These are phyloP conservation scores for Diaporthe aspalathi DNA, from an alignment of 2,329 filamentous ascomycete genomes.

Conservation along the genomic window DNA sequence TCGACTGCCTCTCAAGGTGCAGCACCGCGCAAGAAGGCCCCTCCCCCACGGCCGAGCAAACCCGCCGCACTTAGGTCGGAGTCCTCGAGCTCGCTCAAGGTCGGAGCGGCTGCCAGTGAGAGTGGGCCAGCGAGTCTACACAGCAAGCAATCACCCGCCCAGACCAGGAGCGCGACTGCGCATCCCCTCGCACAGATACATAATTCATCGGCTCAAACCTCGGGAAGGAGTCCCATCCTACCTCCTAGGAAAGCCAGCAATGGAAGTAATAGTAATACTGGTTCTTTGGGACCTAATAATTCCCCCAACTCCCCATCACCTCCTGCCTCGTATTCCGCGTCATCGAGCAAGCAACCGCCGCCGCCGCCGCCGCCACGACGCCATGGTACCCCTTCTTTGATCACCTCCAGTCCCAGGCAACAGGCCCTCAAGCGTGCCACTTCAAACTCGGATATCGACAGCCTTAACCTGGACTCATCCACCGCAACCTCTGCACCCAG, in stretches of 20 bases:
- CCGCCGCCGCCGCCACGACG: constrained; percentile 62
- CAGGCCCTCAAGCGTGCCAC: constrained; percentile 50
- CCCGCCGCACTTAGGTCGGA: constrained; percentile 64
- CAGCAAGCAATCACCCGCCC: constrained; percentile 47
- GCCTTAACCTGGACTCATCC: constrained; percentile 50
- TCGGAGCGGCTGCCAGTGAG: constrained; percentile 43
- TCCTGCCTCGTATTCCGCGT: constrained; percentile 34
- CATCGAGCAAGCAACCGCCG: constrained; percentile 44
- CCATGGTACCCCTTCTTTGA: constrained; percentile 54
- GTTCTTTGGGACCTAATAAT: constrained; percentile 37
- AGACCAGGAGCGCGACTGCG: constrained; percentile 42
- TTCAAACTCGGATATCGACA: constrained; percentile 48
- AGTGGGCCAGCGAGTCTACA: constrained; percentile 49
- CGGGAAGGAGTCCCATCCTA: constrained; percentile 41
- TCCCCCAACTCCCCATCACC: constrained; percentile 24
- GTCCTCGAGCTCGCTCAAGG: constrained; percentile 46
- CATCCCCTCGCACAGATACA: constrained; percentile 57
- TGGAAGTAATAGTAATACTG: constrained; percentile 38
- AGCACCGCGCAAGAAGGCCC: constrained; percentile 49
- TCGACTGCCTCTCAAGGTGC: constrained; percentile 34
- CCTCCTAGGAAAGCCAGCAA: constrained; percentile 29
- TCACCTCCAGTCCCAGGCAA: constrained; percentile 49
- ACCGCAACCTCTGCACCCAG: constrained; percentile 43
- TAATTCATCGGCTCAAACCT: constrained; percentile 52
- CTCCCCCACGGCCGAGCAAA: constrained; percentile 68